Percentiles rank a stretch among this genome's conserved stretches.
Evolutionary conservation across 345 rosid genomes (phyloP).

Genomic region (Syzygium aromaticum): DNA sequence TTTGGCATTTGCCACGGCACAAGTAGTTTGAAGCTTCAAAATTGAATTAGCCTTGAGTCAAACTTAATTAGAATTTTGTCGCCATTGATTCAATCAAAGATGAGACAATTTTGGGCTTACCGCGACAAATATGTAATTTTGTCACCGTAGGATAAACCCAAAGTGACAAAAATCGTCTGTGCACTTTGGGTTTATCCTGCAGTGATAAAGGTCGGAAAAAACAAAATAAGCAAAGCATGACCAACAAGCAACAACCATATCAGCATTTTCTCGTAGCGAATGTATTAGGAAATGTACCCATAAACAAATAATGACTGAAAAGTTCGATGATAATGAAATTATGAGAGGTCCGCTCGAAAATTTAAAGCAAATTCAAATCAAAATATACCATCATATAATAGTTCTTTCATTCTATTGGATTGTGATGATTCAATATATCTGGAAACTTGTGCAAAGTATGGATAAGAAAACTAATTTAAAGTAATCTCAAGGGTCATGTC

Average conservation of each 20-base stretch:
- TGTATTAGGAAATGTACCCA: background rate
- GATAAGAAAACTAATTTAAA: background rate
- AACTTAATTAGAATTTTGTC: background rate
- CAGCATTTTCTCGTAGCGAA: background rate
- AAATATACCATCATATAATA: background rate
- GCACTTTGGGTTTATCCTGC: background rate
- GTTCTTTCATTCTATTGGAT: background rate
- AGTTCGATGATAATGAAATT: background rate
- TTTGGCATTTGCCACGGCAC: background rate
- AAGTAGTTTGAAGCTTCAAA: background rate
- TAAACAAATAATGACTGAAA: background rate
- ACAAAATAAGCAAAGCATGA: background rate
- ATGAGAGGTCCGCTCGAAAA: background rate
- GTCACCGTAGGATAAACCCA: background rate
- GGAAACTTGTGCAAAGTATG: background rate
- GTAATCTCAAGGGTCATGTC: background rate
- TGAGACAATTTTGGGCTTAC: too few species aligned
- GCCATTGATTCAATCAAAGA: fast-evolving
- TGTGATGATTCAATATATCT: background rate
- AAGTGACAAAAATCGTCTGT: background rate
- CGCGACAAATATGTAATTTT: background rate
- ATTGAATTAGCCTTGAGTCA: background rate
- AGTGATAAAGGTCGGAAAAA: background rate
- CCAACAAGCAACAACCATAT: background rate
- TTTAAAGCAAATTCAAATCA: background rate